Percentiles rank a stretch among this genome's conserved stretches.
phyloP scores from a whole-genome alignment of 1,284 basidiomycete species.

The Phylloboletellus chloephorus region DNA sequence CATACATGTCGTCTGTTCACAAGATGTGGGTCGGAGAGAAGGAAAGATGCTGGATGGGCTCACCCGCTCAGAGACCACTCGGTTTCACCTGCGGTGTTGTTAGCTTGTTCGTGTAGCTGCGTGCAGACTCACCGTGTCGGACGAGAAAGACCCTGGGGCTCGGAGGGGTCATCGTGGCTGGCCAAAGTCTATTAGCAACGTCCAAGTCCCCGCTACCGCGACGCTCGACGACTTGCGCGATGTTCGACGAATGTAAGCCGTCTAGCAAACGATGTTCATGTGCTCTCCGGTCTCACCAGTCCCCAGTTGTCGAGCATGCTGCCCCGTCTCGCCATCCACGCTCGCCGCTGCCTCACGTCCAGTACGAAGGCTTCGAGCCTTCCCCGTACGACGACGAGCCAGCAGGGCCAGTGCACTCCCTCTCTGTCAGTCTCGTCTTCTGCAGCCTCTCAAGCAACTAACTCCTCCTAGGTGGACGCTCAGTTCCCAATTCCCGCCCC shows the following conservation, averaged over 20 bases:
- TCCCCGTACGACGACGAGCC: slow-evolving; percentile 52
- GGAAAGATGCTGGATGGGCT: slow-evolving; percentile 22
- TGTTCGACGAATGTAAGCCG: slow-evolving; percentile 84
- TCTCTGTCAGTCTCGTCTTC: slow-evolving; percentile 32
- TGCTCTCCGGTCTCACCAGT: slow-evolving; percentile 6
- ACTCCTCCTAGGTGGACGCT: slow-evolving; percentile 35
- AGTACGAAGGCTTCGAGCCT: slow-evolving; percentile 85
- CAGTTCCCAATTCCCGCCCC: slow-evolving; percentile 32
- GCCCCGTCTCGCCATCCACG: slow-evolving; percentile 44
- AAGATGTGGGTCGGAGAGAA: slow-evolving; percentile 8
- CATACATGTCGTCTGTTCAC: slow-evolving; percentile 64
- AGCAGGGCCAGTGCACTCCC: slow-evolving; percentile 36
- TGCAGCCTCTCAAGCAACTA: slow-evolving; percentile 6
- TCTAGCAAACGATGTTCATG: neutral
- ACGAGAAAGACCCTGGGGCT: slow-evolving; percentile 74
- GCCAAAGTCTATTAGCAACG: too few relatives aligned
- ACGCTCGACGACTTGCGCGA: slow-evolving; percentile 27
- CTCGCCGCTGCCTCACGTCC: slow-evolving; percentile 51
- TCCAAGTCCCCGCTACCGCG: slow-evolving; percentile 11
- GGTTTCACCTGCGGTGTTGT: slow-evolving; percentile 66
- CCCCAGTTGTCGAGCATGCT: slow-evolving; percentile 79
- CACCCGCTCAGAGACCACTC: slow-evolving; percentile 90
- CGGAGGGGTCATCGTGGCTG: slow-evolving; percentile 39
- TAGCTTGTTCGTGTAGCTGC: neutral
- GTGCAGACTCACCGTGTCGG: slow-evolving; percentile 55